These are phyloP conservation scores for Peziza echinospora DNA, from an alignment of 495 filamentous ascomycete species.

Conservation along the genomic window DNA sequence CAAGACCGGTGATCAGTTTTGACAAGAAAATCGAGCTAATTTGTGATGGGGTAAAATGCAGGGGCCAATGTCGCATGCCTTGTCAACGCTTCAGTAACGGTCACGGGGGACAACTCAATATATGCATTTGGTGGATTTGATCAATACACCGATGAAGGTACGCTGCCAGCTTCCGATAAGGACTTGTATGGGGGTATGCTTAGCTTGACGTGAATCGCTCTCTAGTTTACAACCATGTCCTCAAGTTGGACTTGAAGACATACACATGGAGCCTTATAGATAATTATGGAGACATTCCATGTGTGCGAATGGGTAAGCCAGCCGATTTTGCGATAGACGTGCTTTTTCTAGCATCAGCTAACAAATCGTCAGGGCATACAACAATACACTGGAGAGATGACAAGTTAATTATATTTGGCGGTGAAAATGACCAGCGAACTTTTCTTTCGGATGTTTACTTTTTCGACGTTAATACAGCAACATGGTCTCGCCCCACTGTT, in stretches of 20 bases:
- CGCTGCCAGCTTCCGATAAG: too few relatives aligned
- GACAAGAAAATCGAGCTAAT: conserved; percentile 6
- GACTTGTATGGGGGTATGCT: neutral
- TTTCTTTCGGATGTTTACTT: conserved; percentile 92
- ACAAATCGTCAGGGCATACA: conserved; percentile 49
- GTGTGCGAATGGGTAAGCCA: conserved; percentile 78
- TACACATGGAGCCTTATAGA: conserved; percentile 89
- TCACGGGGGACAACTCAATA: conserved; percentile 85
- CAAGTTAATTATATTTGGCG: conserved; percentile 86
- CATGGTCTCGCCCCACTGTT: conserved; percentile 82
- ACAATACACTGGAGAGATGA: conserved; percentile 85
- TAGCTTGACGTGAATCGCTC: conserved; percentile 6
- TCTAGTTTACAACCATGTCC: conserved; percentile 87
- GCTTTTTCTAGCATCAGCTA: neutral
- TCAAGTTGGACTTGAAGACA: conserved; percentile 62
- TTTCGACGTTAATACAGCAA: conserved; percentile 76
- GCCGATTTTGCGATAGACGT: neutral
- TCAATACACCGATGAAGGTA: conserved; percentile 88
- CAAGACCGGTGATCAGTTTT: too few relatives aligned
- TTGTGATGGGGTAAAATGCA: conserved; percentile 22
- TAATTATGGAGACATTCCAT: conserved; percentile 96
- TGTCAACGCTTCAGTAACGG: conserved; percentile 93
- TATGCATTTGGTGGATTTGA: conserved; percentile 99
- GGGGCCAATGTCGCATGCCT: conserved; percentile 84
- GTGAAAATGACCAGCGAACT: conserved; percentile 90